These are phyloP conservation scores for Geosmithia putterillii DNA, from an alignment of 2,329 filamentous ascomycete genomes.

Conservation along the genomic window DNA sequence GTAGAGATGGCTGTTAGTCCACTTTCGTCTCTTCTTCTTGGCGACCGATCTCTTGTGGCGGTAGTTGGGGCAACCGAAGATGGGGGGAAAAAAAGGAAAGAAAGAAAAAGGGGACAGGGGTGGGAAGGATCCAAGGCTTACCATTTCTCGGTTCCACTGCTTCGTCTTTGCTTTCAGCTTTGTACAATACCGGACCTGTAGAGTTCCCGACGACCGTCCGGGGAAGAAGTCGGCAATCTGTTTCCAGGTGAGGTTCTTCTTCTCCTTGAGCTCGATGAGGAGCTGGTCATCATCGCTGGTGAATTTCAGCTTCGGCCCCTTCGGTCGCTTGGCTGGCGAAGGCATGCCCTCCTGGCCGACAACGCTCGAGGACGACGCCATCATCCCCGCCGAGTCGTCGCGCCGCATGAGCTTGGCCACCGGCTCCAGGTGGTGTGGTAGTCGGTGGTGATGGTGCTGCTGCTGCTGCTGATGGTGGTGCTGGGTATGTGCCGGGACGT, in stretches of 20 bases:
- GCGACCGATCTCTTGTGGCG: not conserved
- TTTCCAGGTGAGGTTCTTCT: slow-evolving; percentile 92
- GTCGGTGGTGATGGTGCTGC: slow-evolving; percentile 68
- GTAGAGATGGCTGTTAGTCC: not conserved
- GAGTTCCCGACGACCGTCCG: slow-evolving; percentile 74
- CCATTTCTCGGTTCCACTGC: slow-evolving; percentile 87
- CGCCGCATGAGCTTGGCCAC: slow-evolving; percentile 56
- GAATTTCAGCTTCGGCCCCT: slow-evolving; percentile 86
- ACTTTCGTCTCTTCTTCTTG: too few relatives aligned
- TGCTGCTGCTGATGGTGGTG: slow-evolving; percentile 22
- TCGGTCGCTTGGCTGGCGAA: slow-evolving; percentile 63
- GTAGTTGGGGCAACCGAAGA: too few relatives aligned
- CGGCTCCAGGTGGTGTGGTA: slow-evolving; percentile 60
- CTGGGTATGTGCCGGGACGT: slow-evolving; percentile 19
- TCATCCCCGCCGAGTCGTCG: slow-evolving; percentile 35
- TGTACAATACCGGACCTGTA: slow-evolving; percentile 91
- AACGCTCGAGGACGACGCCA: slow-evolving; percentile 53
- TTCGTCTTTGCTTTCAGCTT: slow-evolving; percentile 91
- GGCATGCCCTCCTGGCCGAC: slow-evolving; percentile 86
- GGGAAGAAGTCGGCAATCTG: slow-evolving; percentile 96
- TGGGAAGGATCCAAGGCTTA: slow-evolving; percentile 30
- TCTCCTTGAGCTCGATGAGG: slow-evolving; percentile 83
- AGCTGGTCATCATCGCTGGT: slow-evolving; percentile 84
- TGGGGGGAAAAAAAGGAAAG: not conserved
- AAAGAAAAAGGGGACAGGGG: not conserved